Percentiles rank a stretch among this genome's conserved stretches.
These are phyloP conservation scores for Agaricales sp. DNA, from an alignment of 1,284 basidiomycete genomes.

Conservation along the genomic window DNA sequence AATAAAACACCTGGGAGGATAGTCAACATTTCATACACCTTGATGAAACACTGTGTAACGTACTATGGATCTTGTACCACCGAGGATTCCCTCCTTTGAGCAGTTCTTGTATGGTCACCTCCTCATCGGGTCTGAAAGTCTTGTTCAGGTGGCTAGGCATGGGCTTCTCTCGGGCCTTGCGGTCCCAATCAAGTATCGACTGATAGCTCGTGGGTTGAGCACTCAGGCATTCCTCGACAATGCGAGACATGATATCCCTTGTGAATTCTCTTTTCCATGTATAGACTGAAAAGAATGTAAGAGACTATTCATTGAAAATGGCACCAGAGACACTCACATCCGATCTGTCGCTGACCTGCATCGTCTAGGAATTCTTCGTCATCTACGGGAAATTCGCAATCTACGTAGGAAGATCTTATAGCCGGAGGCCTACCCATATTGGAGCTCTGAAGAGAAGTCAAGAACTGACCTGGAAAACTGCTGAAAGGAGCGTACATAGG, in stretches of 20 bases:
- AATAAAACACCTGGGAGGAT: slow-evolving; percentile 34
- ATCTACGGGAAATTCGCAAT: slow-evolving; percentile 46
- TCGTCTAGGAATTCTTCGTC: slow-evolving; percentile 35
- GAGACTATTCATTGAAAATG: not conserved
- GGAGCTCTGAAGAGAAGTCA: slow-evolving; percentile 28
- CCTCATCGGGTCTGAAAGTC: slow-evolving; percentile 34
- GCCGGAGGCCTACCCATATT: slow-evolving; percentile 45
- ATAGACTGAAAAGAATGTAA: slow-evolving; percentile 20
- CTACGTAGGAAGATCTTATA: slow-evolving; percentile 42
- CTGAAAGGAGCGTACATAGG: slow-evolving; percentile 19
- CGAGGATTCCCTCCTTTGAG: not conserved
- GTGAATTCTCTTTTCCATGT: slow-evolving; percentile 38
- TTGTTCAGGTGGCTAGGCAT: slow-evolving; percentile 41
- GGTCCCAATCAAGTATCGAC: slow-evolving; percentile 45
- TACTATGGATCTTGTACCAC: slow-evolving; percentile 1
- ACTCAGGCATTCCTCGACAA: slow-evolving; percentile 39
- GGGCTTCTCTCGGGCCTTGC: slow-evolving; percentile 42
- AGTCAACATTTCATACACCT: not conserved
- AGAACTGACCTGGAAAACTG: not conserved
- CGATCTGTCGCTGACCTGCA: slow-evolving; percentile 32
- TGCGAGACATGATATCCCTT: slow-evolving; percentile 36
- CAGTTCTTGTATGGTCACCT: slow-evolving; percentile 9
- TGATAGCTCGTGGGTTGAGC: slow-evolving; percentile 42
- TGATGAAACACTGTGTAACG: not conserved
- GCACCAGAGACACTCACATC: slow-evolving; percentile 28